phyloP scores from a whole-genome alignment of 31 red algal genomes.

The Asparagopsis taxiformis region DNA sequence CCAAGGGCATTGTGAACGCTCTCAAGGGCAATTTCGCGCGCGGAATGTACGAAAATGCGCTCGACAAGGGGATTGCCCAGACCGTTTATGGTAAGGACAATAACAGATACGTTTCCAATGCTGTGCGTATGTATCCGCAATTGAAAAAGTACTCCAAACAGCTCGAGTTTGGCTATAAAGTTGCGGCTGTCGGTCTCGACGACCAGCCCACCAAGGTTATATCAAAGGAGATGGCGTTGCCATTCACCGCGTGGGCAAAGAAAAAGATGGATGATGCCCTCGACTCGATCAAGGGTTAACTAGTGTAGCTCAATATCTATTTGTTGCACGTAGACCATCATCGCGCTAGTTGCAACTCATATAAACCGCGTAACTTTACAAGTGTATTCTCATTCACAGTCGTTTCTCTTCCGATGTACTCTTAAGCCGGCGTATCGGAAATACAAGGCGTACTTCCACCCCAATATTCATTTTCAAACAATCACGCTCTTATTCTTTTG shows the following conservation, averaged over 20 bases:
- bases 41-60: conserved; percentile 78
- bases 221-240: conserved; percentile 61
- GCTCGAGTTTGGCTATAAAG: conserved; percentile 81
- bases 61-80: conserved; percentile 93
- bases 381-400: too few species aligned
- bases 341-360: too few species aligned
- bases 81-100: conserved; percentile 82
- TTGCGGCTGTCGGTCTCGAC: conserved; percentile 64
- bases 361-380: too few species aligned
- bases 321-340: too few species aligned
- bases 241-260: conserved; percentile 66
- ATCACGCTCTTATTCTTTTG: conserved; percentile 11
- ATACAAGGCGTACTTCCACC: too few species aligned
- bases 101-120: conserved; percentile 52
- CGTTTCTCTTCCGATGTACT: too few species aligned
- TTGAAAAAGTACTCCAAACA: conserved; percentile 59
- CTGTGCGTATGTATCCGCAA: conserved; percentile 83
- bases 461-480: too few species aligned
- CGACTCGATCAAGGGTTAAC: conserved; percentile 9
- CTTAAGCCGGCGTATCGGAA: too few species aligned
- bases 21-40: conserved; percentile 70
- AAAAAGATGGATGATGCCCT: conserved; percentile 57
- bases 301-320: background rate
- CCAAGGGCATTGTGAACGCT: conserved; percentile 85
- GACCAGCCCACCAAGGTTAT: conserved; percentile 59